phyloP scores from a whole-genome alignment of 2,329 filamentous ascomycete genomes.

The Talaromyces piceae region DNA sequence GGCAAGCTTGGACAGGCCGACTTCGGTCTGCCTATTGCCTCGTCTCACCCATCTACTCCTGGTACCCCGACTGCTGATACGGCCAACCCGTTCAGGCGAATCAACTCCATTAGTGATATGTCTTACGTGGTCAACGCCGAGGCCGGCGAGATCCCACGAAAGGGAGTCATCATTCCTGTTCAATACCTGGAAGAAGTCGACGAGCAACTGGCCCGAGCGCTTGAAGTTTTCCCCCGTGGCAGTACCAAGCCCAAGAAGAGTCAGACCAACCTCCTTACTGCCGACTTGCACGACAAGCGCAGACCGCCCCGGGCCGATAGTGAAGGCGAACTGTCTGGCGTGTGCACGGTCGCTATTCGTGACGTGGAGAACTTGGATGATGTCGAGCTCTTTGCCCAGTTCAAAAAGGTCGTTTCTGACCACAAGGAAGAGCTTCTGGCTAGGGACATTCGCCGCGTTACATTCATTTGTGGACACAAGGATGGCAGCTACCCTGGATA shows the following conservation, averaged over 20 bases:
- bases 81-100: slow-evolving; percentile 65
- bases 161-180: slow-evolving; percentile 90
- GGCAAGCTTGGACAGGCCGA: slow-evolving; percentile 89
- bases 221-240: slow-evolving; percentile 68
- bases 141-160: slow-evolving; percentile 65
- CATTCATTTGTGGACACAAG: slow-evolving; percentile 91
- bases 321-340: slow-evolving; percentile 76
- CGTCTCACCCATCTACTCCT: slow-evolving; percentile 77
- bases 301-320: slow-evolving; percentile 48
- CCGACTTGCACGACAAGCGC: slow-evolving; percentile 68
- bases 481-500: slow-evolving; percentile 94
- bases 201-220: slow-evolving; percentile 72
- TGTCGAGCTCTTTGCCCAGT: slow-evolving; percentile 67
- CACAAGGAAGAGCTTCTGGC: slow-evolving; percentile 77
- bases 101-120: slow-evolving; percentile 95
- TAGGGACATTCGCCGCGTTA: slow-evolving; percentile 78
- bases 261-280: slow-evolving; percentile 51
- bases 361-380: slow-evolving; percentile 82
- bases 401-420: slow-evolving; percentile 66
- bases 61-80: slow-evolving; percentile 59
- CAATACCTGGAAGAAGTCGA: slow-evolving; percentile 92
- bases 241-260: slow-evolving; percentile 51
- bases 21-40: slow-evolving; percentile 68
- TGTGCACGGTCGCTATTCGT: slow-evolving; percentile 84
- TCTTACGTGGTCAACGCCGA: slow-evolving; percentile 71